Evolutionary conservation across 495 filamentous ascomycete species (phyloP), one percentile per base, ranked within the genome.

Genomic region (Podospora pseudoanserina): DNA sequence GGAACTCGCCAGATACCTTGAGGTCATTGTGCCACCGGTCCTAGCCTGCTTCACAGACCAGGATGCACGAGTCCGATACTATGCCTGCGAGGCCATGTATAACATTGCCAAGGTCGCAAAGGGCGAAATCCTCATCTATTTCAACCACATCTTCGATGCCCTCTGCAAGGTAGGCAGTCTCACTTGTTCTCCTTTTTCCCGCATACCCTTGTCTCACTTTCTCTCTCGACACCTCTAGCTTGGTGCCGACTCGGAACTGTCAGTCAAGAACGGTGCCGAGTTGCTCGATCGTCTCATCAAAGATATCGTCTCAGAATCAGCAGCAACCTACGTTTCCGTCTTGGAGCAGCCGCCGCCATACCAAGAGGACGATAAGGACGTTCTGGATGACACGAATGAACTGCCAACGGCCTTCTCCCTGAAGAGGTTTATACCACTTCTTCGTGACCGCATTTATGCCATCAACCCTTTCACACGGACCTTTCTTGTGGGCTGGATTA

Each of bases 41-140:
- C 85, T 99, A n/a, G 96, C 96, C 61, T 99, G 96, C 82, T 99
- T 99, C 77, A 90, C 90, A 23, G 96, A 99, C 73, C 95, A 98
- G 82, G 96, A 99, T 89, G 96, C 96, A 23, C 86, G 96, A 63
- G 96, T 99, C 19, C 88, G 96, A 65, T 99, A 99, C 77, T 99
- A 99, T 79, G 96, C 96, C 60, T 99, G 96, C 80, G 96, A 99
- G 85, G 95, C 93, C 79, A 99, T 99, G 96, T 99, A 99, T 78
- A 99, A 99, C 74, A 98, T 99, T 74, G 93, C 96, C 70, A 99
- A 99, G 81, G 95, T 98, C 9, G 95, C 96, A 26, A 99, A 99
- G 77, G 96, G 96, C 58, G 96, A 99, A 77, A 95, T 97, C 34
- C 77, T 98, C 68, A 85, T 93, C 23, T 98, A 96, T 80, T 99